Conservation (phyloP, 2,329 filamentous ascomycete species). For the Malbranchea cinnamomea region DNA sequence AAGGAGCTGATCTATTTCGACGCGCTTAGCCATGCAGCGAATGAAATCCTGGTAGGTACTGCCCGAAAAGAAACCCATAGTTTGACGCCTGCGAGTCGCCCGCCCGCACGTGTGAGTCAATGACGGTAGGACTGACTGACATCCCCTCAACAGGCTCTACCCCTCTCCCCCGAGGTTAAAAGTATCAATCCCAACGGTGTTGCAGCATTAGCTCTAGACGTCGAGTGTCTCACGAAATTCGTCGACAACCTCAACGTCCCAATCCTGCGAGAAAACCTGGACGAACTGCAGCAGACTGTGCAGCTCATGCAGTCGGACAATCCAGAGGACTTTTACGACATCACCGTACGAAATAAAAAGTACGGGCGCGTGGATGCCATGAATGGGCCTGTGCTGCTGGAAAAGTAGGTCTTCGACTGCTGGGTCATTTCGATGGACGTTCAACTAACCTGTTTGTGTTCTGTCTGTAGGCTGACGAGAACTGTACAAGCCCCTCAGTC, state of each 20-base stretch:
- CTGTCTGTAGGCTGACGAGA: constrained; percentile 43
- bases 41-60: constrained; percentile 63
- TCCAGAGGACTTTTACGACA: constrained; percentile 93
- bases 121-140: too few species aligned
- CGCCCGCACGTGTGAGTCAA: too few species aligned
- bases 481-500: constrained; percentile 39
- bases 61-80: too few species aligned
- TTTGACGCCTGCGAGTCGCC: too few species aligned
- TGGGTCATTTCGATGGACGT: background rate
- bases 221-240: constrained; percentile 69
- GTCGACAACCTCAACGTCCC: constrained; percentile 74
- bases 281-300: constrained; percentile 87
- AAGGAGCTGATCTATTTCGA: constrained; percentile 98
- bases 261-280: constrained; percentile 77
- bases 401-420: constrained; percentile 50
- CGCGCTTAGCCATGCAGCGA: constrained; percentile 77
- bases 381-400: constrained; percentile 75
- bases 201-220: constrained; percentile 64
- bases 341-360: constrained; percentile 76
- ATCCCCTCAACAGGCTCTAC: constrained; percentile 54
- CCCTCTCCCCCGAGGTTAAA: constrained; percentile 63
- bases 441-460: constrained; percentile 9
- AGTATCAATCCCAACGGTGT: constrained; percentile 82
- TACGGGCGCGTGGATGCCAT: constrained; percentile 85
- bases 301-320: constrained; percentile 74